phyloP scores from a whole-genome alignment of 2,329 filamentous ascomycete species.

The Aurifilum marmelostoma region DNA sequence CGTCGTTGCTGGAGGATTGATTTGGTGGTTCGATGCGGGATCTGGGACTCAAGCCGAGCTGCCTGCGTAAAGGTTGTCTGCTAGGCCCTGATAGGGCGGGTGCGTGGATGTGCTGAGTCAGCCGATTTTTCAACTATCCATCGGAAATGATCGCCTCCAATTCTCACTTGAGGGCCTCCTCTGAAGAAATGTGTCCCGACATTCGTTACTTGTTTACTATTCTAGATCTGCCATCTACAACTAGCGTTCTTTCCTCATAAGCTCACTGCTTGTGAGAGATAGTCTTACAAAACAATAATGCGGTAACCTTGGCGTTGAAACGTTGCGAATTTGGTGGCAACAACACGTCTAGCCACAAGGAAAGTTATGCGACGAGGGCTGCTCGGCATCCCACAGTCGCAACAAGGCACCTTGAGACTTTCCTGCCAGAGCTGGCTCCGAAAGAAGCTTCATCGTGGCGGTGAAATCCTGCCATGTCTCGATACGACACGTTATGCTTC shows the following conservation, averaged over 20 bases:
- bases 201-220: too few relatives aligned
- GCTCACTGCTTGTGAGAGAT: not conserved
- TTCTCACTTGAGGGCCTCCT: not conserved
- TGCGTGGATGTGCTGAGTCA: slow-evolving; percentile 8
- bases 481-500: slow-evolving; percentile 14
- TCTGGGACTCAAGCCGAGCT: slow-evolving; percentile 14
- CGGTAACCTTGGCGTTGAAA: not conserved
- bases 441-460: not conserved
- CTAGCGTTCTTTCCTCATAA: not conserved
- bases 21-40: slow-evolving; percentile 24
- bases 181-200: not conserved
- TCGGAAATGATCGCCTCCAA: not conserved
- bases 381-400: slow-evolving; percentile 23
- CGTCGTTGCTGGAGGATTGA: slow-evolving; percentile 26
- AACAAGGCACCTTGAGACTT: slow-evolving; percentile 19
- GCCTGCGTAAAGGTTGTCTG: slow-evolving; percentile 13
- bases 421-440: not conserved
- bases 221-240: not conserved
- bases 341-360: slow-evolving; percentile 19
- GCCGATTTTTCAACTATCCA: not conserved
- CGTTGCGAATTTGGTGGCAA: slow-evolving; percentile 10
- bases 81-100: slow-evolving; percentile 11
- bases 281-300: not conserved
- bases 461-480: not conserved
- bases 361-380: slow-evolving; percentile 28